Evolutionary conservation across 305 asterid genomes (phyloP), one percentile per base, ranked within the genome.

Genomic region (Nicotiana rustica): DNA sequence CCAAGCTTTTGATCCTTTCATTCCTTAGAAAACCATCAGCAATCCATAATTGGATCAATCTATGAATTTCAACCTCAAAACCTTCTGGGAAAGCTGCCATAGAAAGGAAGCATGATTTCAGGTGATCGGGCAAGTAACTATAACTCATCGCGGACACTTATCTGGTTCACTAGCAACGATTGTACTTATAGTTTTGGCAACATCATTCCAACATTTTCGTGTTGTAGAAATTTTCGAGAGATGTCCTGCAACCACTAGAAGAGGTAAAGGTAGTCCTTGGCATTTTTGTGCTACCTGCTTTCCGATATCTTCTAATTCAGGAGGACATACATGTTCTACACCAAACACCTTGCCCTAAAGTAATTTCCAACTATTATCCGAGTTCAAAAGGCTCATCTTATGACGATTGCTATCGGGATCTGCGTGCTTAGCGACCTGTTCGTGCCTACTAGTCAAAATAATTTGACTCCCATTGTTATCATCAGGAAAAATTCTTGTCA

Each of bases 231-330:
- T 56, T 60, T 77, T 77, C 2, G 55, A 77, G 81, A 56, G 81
- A 71, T 57, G 65, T 8, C 81, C 84, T 2, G 84, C 73, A 0
- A 82, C 64, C 14, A 61, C 65, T 38, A 73, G 73, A 73, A 82
- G 77, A 70, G 76, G 52, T 57, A 82, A 59, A 4, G 84, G 76
- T 19, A 82, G 38, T 61, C 84, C 84, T 19, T 69, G 70, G 57
- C 84, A 82, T 15, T 10, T 73, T 82, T 52, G 21, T 57, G 84
- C 71, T 14, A 82, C 5, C 25, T 73, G 10, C 18, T 2, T 64
- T 52, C 81, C 84, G 0, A 62, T 73, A 3, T 44, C 3, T 36
- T 18, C n/a, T 12, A 82, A 5, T 41, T 82, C 65, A 52, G 6
- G 18, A 44, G 76, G 57, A 56, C 81, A 82, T 0, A 15, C 36